Base-by-base conservation (phyloP, 106 monocot species). In the Hemerocallis citrina region DNA sequence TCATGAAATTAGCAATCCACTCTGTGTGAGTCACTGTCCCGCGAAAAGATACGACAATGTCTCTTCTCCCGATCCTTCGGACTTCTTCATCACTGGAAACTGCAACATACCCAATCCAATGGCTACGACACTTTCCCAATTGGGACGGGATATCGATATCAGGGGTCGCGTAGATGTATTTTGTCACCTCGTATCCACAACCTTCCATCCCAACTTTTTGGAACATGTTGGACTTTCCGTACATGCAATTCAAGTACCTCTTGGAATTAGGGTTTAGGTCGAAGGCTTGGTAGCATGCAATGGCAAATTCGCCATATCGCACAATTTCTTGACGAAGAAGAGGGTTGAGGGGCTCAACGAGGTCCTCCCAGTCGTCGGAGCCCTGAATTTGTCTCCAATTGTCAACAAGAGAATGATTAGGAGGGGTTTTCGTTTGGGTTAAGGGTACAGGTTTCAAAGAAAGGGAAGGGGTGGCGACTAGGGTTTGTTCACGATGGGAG, bases 101-200 rank as follows among this genome's bases (percentile, higher is more conserved):
- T 1, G 82, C 77, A 19, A 82, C 77, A 56, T 77, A 82, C 7
- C 82, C 82, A 37, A 82, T 70, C 82, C 82, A 82, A n/a, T 65
- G 72, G 73, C 82, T 82, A 3, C 46, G n/a, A n/a, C n/a, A n/a
- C n/a, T n/a, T n/a, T n/a, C n/a, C n/a, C 37, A 57, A 34, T n/a
- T n/a, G n/a, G n/a, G n/a, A n/a, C n/a, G n/a, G n/a, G n/a, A n/a
- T n/a, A n/a, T n/a, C n/a, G n/a, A n/a, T n/a, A 55, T 61, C 67
- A 5, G 84, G 64, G 9, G 74, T 64, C 8, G 83, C 84, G 48
- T 84, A 84, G 31, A 84, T 31, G 44, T 84, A 84, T 46, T 72
- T 68, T 30, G 72, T 72, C 27, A 81, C 52, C n/a, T 58, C 63
- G 48, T 81, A 81, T 13, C 81, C 81, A 0, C 76, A 62, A 10